A percentile compares a stretch with the other conserved stretches of the same genome.
Conservation (phyloP, 2,329 filamentous ascomycete genomes). For the Epichloe uncinata region DNA sequence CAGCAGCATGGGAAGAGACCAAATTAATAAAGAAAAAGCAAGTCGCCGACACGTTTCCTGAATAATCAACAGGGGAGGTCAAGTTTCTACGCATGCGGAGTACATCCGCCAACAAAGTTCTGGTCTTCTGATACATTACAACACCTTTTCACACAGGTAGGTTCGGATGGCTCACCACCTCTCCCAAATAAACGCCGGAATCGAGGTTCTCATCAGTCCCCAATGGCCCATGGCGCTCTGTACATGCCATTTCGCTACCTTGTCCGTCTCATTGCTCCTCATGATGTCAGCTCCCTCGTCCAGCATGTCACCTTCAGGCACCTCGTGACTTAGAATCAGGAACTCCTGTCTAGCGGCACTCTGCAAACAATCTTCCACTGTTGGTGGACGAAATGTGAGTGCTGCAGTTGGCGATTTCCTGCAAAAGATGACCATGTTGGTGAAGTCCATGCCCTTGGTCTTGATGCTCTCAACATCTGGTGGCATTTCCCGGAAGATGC, state of each 20-base stretch:
- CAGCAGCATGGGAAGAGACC: too few species aligned
- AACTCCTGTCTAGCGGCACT: conserved; percentile 58
- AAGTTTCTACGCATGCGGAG: too few species aligned
- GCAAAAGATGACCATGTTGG: conserved; percentile 96
- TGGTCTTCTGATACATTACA: background rate
- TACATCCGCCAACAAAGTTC: background rate
- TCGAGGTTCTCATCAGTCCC: conserved; percentile 75
- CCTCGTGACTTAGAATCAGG: conserved; percentile 59
- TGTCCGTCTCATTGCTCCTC: conserved; percentile 47
- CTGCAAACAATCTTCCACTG: conserved; percentile 52
- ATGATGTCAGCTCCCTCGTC: conserved; percentile 39
- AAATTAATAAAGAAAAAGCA: too few species aligned
- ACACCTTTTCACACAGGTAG: background rate
- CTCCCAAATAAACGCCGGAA: conserved; percentile 74
- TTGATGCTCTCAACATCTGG: conserved; percentile 34
- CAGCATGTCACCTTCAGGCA: conserved; percentile 38
- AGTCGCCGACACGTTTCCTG: too few species aligned
- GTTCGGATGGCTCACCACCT: conserved; percentile 45
- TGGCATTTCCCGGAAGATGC: conserved; percentile 72
- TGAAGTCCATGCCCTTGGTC: conserved; percentile 53
- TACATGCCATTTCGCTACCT: conserved; percentile 59
- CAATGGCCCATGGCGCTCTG: conserved; percentile 75
- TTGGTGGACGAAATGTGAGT: conserved; percentile 54
- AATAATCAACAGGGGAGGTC: too few species aligned
- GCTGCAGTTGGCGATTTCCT: conserved; percentile 39